These are phyloP conservation scores for Polyporus tsugae DNA, from an alignment of 1,284 basidiomycete species.

Conservation along the genomic window DNA sequence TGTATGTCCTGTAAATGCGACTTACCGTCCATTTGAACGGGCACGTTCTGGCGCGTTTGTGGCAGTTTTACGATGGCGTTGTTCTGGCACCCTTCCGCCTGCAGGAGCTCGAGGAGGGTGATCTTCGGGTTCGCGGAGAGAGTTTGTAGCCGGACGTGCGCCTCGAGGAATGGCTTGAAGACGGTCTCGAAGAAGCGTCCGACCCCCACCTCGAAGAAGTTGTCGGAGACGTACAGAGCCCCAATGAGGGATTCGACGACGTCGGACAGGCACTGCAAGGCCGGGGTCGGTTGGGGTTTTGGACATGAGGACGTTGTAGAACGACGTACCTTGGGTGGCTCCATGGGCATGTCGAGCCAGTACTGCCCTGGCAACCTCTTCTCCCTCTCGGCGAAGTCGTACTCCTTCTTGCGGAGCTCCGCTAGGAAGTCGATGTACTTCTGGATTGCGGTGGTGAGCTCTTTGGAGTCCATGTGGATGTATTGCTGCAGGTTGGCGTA, in stretches of 20 bases:
- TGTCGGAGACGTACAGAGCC: constrained; percentile 78
- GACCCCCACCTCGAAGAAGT: constrained; percentile 64
- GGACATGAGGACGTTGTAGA: neutral
- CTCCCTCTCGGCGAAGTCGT: constrained; percentile 55
- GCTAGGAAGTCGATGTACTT: constrained; percentile 62
- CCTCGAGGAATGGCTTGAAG: constrained; percentile 78
- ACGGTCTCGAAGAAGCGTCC: constrained; percentile 71
- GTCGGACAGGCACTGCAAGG: constrained; percentile 72
- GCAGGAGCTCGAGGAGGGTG: constrained; percentile 73
- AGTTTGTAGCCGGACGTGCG: constrained; percentile 72
- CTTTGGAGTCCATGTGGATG: constrained; percentile 63
- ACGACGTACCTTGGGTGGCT: constrained; percentile 73
- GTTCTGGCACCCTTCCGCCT: constrained; percentile 71
- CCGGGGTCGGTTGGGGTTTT: neutral
- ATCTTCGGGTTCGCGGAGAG: constrained; percentile 79
- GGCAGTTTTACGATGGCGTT: constrained; percentile 61
- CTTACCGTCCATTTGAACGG: constrained; percentile 36
- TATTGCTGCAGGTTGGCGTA: constrained; percentile 68
- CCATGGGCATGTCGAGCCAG: constrained; percentile 67
- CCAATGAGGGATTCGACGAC: constrained; percentile 81
- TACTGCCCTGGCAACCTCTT: constrained; percentile 67
- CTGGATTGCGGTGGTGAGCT: constrained; percentile 58
- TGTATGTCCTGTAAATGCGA: neutral
- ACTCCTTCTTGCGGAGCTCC: constrained; percentile 57
- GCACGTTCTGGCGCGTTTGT: constrained; percentile 20